Conservation (phyloP, 108 stramenopile species). For the Stephanodiscus minutulus region DNA sequence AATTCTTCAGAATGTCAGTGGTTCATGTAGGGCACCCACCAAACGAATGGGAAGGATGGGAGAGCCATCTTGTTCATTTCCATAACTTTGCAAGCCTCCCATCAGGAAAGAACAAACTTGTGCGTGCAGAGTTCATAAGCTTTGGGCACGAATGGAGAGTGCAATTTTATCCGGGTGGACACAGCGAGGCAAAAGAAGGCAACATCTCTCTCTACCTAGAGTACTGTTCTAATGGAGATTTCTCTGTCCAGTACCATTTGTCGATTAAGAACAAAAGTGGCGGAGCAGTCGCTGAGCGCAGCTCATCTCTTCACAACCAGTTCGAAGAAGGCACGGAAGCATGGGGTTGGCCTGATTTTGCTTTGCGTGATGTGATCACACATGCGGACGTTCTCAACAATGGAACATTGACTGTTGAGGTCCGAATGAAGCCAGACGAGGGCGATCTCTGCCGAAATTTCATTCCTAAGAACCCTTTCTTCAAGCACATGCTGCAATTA, state of each 20-base stretch:
- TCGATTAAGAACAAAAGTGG: background rate
- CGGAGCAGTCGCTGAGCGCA: too few relatives aligned
- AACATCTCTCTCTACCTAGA: background rate
- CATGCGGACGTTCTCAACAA: background rate
- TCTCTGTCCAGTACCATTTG: background rate
- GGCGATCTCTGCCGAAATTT: background rate
- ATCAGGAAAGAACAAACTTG: background rate
- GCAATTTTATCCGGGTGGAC: background rate
- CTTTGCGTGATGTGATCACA: background rate
- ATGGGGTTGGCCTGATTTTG: background rate
- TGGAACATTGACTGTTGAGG: slow-evolving; percentile 1
- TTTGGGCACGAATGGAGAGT: background rate
- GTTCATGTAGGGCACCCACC: background rate
- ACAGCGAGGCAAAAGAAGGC: background rate
- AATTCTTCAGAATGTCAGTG: background rate
- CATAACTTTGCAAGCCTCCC: background rate
- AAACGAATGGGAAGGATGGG: background rate
- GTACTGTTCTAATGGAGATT: background rate
- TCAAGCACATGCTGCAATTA: background rate
- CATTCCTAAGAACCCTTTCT: slow-evolving; percentile 4
- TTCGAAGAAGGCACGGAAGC: too few relatives aligned
- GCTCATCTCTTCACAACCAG: too few relatives aligned
- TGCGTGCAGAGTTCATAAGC: background rate
- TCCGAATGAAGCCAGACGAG: background rate
- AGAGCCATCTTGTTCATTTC: background rate